Evolutionary conservation across 2,329 filamentous ascomycete genomes (phyloP).

Genomic region (Meredithiella fracta): DNA sequence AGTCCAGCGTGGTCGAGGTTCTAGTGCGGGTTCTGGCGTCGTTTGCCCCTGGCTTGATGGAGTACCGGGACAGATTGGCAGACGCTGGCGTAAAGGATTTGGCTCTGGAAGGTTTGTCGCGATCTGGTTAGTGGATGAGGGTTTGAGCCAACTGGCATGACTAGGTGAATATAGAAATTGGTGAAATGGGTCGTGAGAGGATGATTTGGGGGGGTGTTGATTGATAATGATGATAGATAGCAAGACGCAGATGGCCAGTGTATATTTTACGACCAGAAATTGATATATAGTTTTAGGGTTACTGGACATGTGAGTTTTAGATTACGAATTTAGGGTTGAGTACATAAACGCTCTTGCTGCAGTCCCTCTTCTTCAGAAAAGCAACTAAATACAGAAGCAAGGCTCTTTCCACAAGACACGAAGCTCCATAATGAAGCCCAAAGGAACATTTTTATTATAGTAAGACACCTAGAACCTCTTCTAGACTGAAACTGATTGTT

Average conservation of each 20-base stretch:
- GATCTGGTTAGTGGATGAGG: neutral
- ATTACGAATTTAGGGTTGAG: too few relatives aligned
- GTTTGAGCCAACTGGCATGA: conserved; percentile 1
- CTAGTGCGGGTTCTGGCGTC: conserved; percentile 6
- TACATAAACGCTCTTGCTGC: too few relatives aligned
- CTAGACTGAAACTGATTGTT: neutral
- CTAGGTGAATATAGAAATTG: neutral
- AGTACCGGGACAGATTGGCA: neutral
- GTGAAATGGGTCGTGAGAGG: too few relatives aligned
- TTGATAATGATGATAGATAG: too few relatives aligned
- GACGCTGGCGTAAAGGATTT: neutral
- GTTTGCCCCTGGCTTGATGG: conserved; percentile 12
- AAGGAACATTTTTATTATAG: neutral
- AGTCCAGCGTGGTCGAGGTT: conserved; percentile 9
- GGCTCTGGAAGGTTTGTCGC: neutral
- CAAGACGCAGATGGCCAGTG: too few relatives aligned
- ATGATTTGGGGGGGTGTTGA: too few relatives aligned
- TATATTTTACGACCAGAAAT: too few relatives aligned
- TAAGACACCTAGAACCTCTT: neutral
- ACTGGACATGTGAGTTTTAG: too few relatives aligned
- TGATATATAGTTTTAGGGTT: too few relatives aligned
- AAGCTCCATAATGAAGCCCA: neutral
- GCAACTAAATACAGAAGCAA: too few relatives aligned
- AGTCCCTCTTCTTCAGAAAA: neutral
- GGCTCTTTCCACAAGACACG: too few relatives aligned